These are phyloP conservation scores for Dactylellina drechsleri DNA, from an alignment of 2,329 filamentous ascomycete genomes.

Conservation along the genomic window DNA sequence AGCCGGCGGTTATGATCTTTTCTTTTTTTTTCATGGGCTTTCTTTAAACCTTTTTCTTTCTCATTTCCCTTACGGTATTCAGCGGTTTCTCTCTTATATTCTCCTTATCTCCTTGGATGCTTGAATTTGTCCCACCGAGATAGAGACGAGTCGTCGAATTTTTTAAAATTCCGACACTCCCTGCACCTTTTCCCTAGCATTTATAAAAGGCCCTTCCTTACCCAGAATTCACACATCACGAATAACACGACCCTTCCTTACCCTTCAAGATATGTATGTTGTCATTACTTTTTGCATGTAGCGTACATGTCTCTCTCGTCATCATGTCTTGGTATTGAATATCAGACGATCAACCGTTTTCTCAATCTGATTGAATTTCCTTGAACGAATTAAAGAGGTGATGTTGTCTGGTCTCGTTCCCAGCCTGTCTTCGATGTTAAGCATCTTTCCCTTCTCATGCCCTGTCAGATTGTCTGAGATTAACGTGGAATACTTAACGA, in stretches of 20 bases:
- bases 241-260: slow-evolving; percentile 1
- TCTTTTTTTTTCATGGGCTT: slow-evolving; percentile 6
- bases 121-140: slow-evolving; percentile 14
- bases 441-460: too few species aligned
- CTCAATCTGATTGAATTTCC: too few species aligned
- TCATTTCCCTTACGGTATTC: slow-evolving; percentile 7
- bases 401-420: too few species aligned
- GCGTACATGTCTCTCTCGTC: slow-evolving; percentile 33
- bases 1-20: slow-evolving; percentile 45
- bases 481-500: too few species aligned
- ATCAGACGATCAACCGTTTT: slow-evolving; percentile 13
- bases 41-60: background rate
- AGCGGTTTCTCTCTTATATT: slow-evolving; percentile 6
- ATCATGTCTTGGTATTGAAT: slow-evolving; percentile 37
- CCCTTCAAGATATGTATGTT: slow-evolving; percentile 38
- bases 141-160: background rate
- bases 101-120: slow-evolving; percentile 12
- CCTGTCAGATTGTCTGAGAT: too few species aligned
- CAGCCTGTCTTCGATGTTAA: too few species aligned
- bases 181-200: background rate
- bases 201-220: background rate
- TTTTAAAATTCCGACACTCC: background rate
- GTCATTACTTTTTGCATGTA: slow-evolving; percentile 40
- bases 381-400: too few species aligned
- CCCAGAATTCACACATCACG: background rate